Conservation (phyloP, 75 land plant genomes). For the Selaginella moellendorffii region DNA sequence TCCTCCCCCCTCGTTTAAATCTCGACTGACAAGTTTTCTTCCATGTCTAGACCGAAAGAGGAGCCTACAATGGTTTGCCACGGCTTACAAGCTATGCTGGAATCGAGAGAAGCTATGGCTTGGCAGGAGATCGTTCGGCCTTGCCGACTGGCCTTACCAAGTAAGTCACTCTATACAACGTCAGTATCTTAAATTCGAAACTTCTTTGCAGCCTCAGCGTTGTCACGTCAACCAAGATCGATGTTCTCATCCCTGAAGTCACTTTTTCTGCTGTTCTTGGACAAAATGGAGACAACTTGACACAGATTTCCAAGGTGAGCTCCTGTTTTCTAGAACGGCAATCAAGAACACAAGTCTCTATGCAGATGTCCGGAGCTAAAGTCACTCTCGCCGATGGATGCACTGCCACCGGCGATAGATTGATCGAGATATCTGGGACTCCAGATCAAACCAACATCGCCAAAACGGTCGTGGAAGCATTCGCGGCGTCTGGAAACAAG, state of each 20-base stretch:
- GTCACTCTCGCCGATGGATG: neutral
- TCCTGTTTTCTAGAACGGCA: neutral
- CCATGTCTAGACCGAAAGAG: too few species aligned
- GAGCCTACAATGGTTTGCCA: too few species aligned
- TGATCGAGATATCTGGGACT: neutral
- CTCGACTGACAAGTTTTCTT: too few species aligned
- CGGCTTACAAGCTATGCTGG: too few species aligned
- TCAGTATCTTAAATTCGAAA: too few species aligned
- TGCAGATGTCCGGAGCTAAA: neutral
- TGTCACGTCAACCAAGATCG: constrained; percentile 57
- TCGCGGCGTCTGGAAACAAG: too few species aligned
- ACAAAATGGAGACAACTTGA: constrained; percentile 38
- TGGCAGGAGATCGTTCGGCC: too few species aligned
- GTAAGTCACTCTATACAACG: too few species aligned
- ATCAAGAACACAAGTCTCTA: neutral
- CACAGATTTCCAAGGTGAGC: constrained; percentile 51
- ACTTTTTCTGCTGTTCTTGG: constrained; percentile 38
- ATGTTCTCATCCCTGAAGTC: constrained; percentile 51
- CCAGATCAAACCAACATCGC: neutral
- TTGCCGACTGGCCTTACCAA: too few species aligned
- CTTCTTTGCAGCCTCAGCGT: too few species aligned
- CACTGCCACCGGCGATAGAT: neutral
- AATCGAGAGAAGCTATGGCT: too few species aligned
- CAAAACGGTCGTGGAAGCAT: neutral
- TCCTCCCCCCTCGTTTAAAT: too few species aligned